Percentiles rank a stretch among this genome's conserved stretches.
Evolutionary conservation across 2,329 filamentous ascomycete genomes (phyloP).

Genomic region (Teratosphaeria pseudoeucalypti): DNA sequence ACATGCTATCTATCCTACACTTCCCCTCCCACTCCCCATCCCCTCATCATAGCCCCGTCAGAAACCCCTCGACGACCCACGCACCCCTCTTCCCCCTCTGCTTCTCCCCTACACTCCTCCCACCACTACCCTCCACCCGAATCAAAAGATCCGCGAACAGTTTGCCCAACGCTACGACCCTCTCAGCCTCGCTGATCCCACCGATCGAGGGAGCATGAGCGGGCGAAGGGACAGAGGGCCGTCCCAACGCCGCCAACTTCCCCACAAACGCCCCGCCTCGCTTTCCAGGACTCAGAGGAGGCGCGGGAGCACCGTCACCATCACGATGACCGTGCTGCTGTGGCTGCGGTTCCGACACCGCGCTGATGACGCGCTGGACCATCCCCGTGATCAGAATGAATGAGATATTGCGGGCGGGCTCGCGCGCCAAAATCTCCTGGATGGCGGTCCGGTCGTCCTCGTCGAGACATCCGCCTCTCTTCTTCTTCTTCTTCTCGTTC

Average conservation of each 20-base stretch:
- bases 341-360: constrained; percentile 5
- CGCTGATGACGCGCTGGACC: constrained; percentile 46
- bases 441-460: constrained; percentile 52
- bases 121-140: constrained; percentile 27
- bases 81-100: constrained; percentile 59
- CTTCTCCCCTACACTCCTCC: constrained; percentile 36
- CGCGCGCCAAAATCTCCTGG: constrained; percentile 60
- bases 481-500: constrained; percentile 35
- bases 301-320: constrained; percentile 12
- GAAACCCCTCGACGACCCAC: constrained; percentile 58
- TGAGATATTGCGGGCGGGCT: constrained; percentile 70
- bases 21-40: no score
- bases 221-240: constrained; percentile 13
- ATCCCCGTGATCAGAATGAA: constrained; percentile 82
- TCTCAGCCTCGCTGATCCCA: constrained; percentile 41
- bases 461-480: constrained; percentile 25
- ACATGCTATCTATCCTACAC: neutral
- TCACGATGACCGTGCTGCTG: constrained; percentile 5
- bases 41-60: neutral
- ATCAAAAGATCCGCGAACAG: constrained; percentile 57
- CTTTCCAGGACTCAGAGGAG: constrained; percentile 19
- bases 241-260: constrained; percentile 28
- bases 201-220: constrained; percentile 23
- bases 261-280: constrained; percentile 20
- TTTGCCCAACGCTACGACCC: constrained; percentile 43